These are phyloP conservation scores for Ophiostoma triangulosporum DNA, from an alignment of 2,329 filamentous ascomycete genomes.

Conservation along the genomic window DNA sequence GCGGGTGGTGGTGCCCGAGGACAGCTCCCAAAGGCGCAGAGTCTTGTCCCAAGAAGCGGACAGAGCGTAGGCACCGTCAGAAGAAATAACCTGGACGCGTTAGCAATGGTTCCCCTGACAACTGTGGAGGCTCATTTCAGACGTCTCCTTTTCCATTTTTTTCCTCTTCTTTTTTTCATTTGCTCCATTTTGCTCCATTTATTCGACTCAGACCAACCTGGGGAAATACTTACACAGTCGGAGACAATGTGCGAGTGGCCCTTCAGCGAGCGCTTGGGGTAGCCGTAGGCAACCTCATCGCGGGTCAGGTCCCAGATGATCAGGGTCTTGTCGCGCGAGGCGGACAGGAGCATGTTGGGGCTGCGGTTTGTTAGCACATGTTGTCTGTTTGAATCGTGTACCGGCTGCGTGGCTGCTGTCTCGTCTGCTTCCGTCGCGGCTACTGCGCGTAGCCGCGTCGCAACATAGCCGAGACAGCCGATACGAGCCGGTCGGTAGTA, in stretches of 20 bases:
- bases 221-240: conserved; percentile 72
- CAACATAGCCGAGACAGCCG: not conserved
- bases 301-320: conserved; percentile 99
- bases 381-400: not conserved
- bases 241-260: conserved; percentile 99
- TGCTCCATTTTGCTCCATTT: not conserved
- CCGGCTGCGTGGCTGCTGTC: not conserved
- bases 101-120: conserved; percentile 12
- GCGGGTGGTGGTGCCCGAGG: conserved; percentile 91
- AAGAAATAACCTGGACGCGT: conserved; percentile 75
- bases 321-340: conserved; percentile 92
- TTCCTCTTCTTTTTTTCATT: not conserved
- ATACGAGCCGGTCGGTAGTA: not conserved
- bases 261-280: conserved; percentile 97
- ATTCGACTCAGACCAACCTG: not conserved
- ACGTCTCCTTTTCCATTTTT: not conserved
- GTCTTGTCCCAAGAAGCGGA: conserved; percentile 99
- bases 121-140: not conserved
- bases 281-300: conserved; percentile 95
- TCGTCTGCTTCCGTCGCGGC: not conserved
- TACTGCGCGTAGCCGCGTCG: not conserved
- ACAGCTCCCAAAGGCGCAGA: conserved; percentile 97
- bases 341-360: conserved; percentile 99
- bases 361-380: conserved; percentile 27
- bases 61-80: conserved; percentile 96